phyloP scores from a whole-genome alignment of 2,329 filamentous ascomycete genomes.

The Diaporthe citrichinensis region DNA sequence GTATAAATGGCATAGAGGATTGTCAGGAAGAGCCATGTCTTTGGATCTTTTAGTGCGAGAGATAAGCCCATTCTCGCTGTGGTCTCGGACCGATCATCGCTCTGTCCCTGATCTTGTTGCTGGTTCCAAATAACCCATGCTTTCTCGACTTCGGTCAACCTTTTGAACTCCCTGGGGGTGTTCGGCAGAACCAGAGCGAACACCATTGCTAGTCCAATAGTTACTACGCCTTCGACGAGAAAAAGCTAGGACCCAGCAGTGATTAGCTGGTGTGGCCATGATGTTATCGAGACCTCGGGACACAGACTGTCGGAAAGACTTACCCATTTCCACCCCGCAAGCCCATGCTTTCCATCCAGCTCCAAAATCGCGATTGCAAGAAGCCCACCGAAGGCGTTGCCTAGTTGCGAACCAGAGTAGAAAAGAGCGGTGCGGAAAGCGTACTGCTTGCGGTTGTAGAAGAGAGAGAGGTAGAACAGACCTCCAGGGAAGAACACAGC shows the following conservation, averaged over 20 bases:
- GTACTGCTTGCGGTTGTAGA: slow-evolving; percentile 57
- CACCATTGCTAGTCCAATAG: slow-evolving; percentile 36
- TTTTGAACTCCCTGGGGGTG: background rate
- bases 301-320: slow-evolving; percentile 12
- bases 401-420: slow-evolving; percentile 50
- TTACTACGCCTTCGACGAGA: slow-evolving; percentile 48
- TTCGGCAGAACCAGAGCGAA: background rate
- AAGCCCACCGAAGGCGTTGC: slow-evolving; percentile 54
- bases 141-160: background rate
- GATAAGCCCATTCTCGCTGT: background rate
- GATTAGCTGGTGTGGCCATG: background rate
- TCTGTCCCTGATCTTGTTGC: slow-evolving; percentile 9
- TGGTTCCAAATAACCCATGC: background rate
- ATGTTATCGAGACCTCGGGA: background rate
- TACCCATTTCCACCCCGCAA: slow-evolving; percentile 50
- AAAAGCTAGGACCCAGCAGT: slow-evolving; percentile 42
- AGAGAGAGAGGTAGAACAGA: slow-evolving; percentile 55
- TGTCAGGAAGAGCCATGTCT: slow-evolving; percentile 5
- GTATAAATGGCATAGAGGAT: background rate
- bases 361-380: slow-evolving; percentile 52
- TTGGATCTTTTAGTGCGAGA: background rate
- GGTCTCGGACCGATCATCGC: slow-evolving; percentile 3
- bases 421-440: slow-evolving; percentile 52
- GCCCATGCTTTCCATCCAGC: slow-evolving; percentile 46
- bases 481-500: slow-evolving; percentile 67